A percentile compares a stretch with the other conserved stretches of the same genome.
phyloP scores from a whole-genome alignment of 2,329 filamentous ascomycete genomes.

The Colletotrichum simmondsii region DNA sequence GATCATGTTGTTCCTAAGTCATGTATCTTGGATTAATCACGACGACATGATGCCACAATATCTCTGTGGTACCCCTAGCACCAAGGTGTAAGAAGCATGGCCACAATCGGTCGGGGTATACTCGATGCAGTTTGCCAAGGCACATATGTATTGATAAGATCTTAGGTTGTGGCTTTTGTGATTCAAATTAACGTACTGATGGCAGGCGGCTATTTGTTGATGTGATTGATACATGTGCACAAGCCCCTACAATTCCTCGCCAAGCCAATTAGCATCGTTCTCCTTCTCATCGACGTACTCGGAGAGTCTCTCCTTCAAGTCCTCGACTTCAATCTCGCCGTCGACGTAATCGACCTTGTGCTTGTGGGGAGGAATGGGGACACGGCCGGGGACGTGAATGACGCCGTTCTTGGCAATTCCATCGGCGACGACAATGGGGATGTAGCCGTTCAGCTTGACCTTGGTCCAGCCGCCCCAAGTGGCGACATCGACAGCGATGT shows the following conservation, averaged over 20 bases:
- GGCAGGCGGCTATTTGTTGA: neutral
- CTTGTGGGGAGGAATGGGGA: slow-evolving; percentile 81
- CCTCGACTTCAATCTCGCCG: slow-evolving; percentile 67
- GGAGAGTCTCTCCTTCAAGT: slow-evolving; percentile 66
- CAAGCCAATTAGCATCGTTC: slow-evolving; percentile 8
- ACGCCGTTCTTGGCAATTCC: slow-evolving; percentile 82
- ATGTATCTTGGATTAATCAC: too few species aligned
- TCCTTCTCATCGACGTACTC: slow-evolving; percentile 51
- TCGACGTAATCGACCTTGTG: slow-evolving; percentile 47
- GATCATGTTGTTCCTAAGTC: too few species aligned
- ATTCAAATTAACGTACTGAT: neutral
- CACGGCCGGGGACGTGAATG: slow-evolving; percentile 78
- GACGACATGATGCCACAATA: too few species aligned
- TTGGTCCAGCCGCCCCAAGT: slow-evolving; percentile 74
- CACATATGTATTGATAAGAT: neutral
- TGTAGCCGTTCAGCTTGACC: slow-evolving; percentile 81
- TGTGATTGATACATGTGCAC: neutral
- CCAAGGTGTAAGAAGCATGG: too few species aligned
- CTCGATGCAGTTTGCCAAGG: neutral
- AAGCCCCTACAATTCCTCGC: slow-evolving; percentile 21
- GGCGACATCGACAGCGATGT: slow-evolving; percentile 77
- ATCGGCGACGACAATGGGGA: slow-evolving; percentile 74
- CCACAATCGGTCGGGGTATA: too few species aligned
- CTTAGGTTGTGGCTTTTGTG: neutral
- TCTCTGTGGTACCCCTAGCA: too few species aligned